Evolutionary conservation across 176 grass and related monocot species (phyloP).

Genomic region (Lolium rigidum): DNA sequence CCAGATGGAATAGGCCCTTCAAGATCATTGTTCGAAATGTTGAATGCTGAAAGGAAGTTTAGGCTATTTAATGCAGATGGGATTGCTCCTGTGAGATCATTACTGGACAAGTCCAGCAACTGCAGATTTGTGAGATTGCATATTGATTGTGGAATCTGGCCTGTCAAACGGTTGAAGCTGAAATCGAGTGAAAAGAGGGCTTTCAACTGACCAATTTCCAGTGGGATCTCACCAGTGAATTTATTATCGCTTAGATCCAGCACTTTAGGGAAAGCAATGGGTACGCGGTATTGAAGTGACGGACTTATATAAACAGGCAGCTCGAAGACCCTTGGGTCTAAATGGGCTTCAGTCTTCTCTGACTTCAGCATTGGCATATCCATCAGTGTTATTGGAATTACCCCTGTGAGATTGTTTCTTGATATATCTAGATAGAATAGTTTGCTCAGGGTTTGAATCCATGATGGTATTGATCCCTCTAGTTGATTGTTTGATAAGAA

Average conservation of each 20-base stretch:
- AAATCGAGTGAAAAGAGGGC: neutral
- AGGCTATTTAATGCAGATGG: neutral
- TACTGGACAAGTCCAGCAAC: conserved; percentile 5
- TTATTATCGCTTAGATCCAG: conserved; percentile 8
- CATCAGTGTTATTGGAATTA: neutral
- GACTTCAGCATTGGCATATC: conserved; percentile 19
- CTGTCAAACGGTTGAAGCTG: conserved; percentile 30
- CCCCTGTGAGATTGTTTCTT: conserved; percentile 24
- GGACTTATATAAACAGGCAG: neutral
- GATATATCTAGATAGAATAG: conserved; percentile 36
- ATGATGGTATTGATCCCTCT: conserved; percentile 15
- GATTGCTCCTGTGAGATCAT: conserved; percentile 28
- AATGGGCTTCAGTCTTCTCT: neutral
- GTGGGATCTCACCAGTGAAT: neutral
- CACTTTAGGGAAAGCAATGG: neutral
- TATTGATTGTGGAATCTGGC: conserved; percentile 21
- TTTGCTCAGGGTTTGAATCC: neutral
- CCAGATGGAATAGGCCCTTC: conserved; percentile 43
- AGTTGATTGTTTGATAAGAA: neutral
- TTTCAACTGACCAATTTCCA: conserved; percentile 14
- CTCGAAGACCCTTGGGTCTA: neutral
- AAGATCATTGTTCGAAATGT: conserved; percentile 41
- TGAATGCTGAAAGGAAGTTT: conserved; percentile 38
- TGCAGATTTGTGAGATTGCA: conserved; percentile 34
- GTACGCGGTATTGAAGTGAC: neutral